Evolutionary conservation across 768 basidiomycete genomes (phyloP).

Genomic region (Xerocomus spinulosus): DNA sequence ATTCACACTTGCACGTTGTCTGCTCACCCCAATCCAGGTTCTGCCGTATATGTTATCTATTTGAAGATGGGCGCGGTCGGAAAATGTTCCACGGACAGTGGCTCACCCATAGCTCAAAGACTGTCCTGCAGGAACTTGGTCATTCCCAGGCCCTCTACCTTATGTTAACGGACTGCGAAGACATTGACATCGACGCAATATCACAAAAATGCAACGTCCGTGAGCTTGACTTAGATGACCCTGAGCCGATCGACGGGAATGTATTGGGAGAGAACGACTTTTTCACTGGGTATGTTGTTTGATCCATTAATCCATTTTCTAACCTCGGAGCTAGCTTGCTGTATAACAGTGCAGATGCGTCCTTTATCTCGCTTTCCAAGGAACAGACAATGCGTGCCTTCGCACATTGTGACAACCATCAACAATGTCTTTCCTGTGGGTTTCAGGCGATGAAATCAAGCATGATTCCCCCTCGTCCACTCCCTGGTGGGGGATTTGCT

Average conservation of each 20-base stretch:
- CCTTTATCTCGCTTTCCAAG: conserved; percentile 44
- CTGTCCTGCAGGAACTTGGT: conserved; percentile 59
- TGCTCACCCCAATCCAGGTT: conserved; percentile 47
- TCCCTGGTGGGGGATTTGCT: conserved; percentile 34
- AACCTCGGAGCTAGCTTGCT: conserved; percentile 35
- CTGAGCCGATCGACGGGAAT: conserved; percentile 45
- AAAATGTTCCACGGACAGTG: conserved; percentile 71
- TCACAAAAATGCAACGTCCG: conserved; percentile 53
- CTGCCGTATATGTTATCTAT: conserved; percentile 62
- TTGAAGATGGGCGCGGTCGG: conserved; percentile 34
- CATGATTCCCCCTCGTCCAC: conserved; percentile 21
- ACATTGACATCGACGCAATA: conserved; percentile 52
- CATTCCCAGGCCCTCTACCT: conserved; percentile 59
- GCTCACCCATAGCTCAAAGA: conserved; percentile 60
- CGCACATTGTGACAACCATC: conserved; percentile 27
- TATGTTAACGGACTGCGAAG: conserved; percentile 50
- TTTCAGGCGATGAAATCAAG: conserved; percentile 27
- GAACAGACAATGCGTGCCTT: conserved; percentile 29
- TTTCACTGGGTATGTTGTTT: conserved; percentile 46
- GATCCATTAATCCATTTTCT: neutral
- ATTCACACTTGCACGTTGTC: neutral
- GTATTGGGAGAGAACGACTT: conserved; percentile 43
- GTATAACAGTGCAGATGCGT: conserved; percentile 46
- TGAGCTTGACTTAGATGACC: conserved; percentile 37
- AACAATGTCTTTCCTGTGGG: conserved; percentile 51